phyloP scores from a whole-genome alignment of 2,329 filamentous ascomycete species.

The Ophiostoma angusticollis region DNA sequence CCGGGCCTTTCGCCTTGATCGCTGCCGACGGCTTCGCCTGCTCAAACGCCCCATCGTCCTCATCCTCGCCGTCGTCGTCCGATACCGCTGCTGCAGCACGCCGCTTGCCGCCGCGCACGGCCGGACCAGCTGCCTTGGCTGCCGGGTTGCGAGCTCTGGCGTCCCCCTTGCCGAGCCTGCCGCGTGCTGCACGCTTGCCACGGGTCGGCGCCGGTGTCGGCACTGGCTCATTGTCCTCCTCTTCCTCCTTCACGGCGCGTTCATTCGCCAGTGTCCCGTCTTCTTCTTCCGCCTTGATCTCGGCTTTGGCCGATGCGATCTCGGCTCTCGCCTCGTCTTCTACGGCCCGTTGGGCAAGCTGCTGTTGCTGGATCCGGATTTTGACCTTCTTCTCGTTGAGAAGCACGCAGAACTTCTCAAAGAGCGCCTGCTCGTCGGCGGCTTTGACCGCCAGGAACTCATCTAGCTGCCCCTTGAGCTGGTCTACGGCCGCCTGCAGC shows the following conservation, averaged over 20 bases:
- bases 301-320: slow-evolving; percentile 8
- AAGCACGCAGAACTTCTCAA: slow-evolving; percentile 57
- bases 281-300: slow-evolving; percentile 17
- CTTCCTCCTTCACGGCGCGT: too few species aligned
- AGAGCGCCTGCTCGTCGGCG: slow-evolving; percentile 50
- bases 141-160: too few species aligned
- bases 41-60: slow-evolving; percentile 33
- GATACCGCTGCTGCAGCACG: slow-evolving; percentile 27
- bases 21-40: slow-evolving; percentile 24
- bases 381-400: slow-evolving; percentile 72
- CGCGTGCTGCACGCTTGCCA: background rate
- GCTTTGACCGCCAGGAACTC: slow-evolving; percentile 54
- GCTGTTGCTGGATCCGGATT: slow-evolving; percentile 58
- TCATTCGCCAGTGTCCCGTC: too few species aligned
- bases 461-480: slow-evolving; percentile 50
- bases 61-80: slow-evolving; percentile 27
- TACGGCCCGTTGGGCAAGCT: slow-evolving; percentile 28
- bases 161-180: background rate
- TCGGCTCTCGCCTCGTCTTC: background rate
- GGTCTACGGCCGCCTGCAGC: slow-evolving; percentile 42
- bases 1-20: background rate
- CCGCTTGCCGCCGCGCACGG: slow-evolving; percentile 17
- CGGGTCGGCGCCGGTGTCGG: background rate
- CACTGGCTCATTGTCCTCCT: background rate
- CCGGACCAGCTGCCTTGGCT: slow-evolving; percentile 13